Conservation (phyloP, 2,329 filamentous ascomycete species). For the Clarireedia monteithiana region DNA sequence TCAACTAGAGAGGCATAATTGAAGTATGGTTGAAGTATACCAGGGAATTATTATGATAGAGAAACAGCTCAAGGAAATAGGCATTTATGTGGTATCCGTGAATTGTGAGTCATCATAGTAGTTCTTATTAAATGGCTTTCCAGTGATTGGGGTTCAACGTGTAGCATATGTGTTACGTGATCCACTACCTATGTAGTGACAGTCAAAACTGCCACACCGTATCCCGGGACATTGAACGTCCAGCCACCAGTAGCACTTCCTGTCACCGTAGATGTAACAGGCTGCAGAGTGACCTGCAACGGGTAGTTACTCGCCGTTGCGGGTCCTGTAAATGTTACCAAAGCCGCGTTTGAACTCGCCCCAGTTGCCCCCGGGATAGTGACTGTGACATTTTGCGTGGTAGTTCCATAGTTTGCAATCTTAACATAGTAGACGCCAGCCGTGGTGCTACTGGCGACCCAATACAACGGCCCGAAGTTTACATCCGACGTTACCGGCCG, state of each 20-base stretch:
- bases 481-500: conserved; percentile 33
- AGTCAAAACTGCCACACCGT: conserved; percentile 12
- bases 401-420: conserved; percentile 44
- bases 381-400: conserved; percentile 25
- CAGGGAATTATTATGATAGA: too few relatives aligned
- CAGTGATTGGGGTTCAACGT: too few relatives aligned
- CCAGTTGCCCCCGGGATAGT: conserved; percentile 16
- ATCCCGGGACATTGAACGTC: conserved; percentile 11
- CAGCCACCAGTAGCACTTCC: conserved; percentile 10
- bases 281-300: conserved; percentile 7
- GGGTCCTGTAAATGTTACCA: conserved; percentile 2
- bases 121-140: too few relatives aligned
- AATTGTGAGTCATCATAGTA: too few relatives aligned
- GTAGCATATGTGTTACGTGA: too few relatives aligned
- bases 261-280: conserved; percentile 4
- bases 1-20: too few relatives aligned
- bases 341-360: neutral
- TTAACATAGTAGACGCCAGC: conserved; percentile 38
- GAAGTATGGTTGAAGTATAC: too few relatives aligned
- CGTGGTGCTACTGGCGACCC: conserved; percentile 35
- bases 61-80: too few relatives aligned
- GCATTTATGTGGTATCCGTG: too few relatives aligned
- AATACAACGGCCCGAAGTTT: conserved; percentile 38
- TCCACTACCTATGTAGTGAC: neutral
- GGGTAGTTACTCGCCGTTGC: conserved; percentile 10